These are phyloP conservation scores for Hygrophoropsis aurantiaca DNA, from an alignment of 768 basidiomycete species.

Conservation along the genomic window DNA sequence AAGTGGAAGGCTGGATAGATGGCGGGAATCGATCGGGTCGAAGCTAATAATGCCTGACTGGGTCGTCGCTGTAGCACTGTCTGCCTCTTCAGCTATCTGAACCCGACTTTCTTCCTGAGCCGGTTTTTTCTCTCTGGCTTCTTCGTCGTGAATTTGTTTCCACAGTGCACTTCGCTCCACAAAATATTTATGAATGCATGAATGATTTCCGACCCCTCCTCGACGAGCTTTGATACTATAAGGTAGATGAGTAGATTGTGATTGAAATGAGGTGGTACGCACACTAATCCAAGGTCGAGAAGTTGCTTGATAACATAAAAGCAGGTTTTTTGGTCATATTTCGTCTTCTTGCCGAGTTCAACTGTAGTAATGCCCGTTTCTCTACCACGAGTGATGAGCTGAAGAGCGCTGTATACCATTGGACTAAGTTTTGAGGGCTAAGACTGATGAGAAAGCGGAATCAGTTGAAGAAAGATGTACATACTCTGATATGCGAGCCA, in stretches of 20 bases:
- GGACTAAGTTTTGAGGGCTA: conserved; percentile 81
- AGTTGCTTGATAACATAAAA: conserved; percentile 83
- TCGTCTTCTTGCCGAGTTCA: conserved; percentile 71
- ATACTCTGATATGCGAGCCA: conserved; percentile 80
- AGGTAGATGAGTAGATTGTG: conserved; percentile 3
- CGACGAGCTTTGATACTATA: conserved; percentile 72
- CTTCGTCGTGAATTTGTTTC: conserved; percentile 75
- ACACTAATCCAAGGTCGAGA: conserved; percentile 73
- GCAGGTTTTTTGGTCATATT: conserved; percentile 87
- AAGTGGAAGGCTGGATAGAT: conserved; percentile 73
- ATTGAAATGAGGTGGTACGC: conserved; percentile 23
- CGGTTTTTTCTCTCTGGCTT: conserved; percentile 39
- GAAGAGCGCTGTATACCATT: conserved; percentile 82
- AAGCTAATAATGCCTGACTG: conserved; percentile 45
- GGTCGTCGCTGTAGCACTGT: conserved; percentile 18
- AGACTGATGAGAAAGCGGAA: conserved; percentile 9
- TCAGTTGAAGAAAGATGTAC: conserved; percentile 21
- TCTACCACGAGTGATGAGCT: conserved; percentile 80
- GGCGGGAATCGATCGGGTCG: conserved; percentile 73
- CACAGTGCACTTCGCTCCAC: conserved; percentile 74
- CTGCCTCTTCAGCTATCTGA: conserved; percentile 10
- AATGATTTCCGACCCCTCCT: conserved; percentile 73
- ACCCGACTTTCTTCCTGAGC: conserved; percentile 10
- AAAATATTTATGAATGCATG: conserved; percentile 83
- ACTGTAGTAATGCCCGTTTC: conserved; percentile 78